phyloP scores from a whole-genome alignment of 352 stramenopile genomes.

The Phytophthora boehmeriae region DNA sequence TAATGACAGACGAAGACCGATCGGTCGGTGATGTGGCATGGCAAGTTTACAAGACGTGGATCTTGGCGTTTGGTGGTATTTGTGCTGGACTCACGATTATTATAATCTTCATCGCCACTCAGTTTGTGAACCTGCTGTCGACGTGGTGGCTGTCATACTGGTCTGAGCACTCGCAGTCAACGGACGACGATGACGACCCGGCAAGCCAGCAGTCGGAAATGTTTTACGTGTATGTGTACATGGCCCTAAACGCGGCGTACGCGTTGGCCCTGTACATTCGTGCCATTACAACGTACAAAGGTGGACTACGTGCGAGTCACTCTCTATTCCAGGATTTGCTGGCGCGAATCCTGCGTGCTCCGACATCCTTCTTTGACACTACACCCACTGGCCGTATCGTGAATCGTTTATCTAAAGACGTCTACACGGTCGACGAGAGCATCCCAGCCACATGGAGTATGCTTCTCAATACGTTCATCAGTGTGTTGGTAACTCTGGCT shows the following conservation, averaged over 20 bases:
- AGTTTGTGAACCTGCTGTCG: conserved; percentile 62
- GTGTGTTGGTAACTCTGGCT: conserved; percentile 61
- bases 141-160: conserved; percentile 67
- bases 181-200: conserved; percentile 13
- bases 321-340: conserved; percentile 72
- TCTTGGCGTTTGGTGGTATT: conserved; percentile 67
- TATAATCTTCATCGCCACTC: conserved; percentile 47
- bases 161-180: conserved; percentile 37
- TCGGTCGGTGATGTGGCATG: conserved; percentile 62
- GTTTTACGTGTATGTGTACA: conserved; percentile 89
- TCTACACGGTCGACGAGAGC: conserved; percentile 79
- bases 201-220: conserved; percentile 50
- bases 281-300: conserved; percentile 61
- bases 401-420: conserved; percentile 79
- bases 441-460: conserved; percentile 73
- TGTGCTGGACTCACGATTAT: conserved; percentile 50
- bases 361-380: conserved; percentile 85
- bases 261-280: conserved; percentile 70
- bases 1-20: conserved; percentile 78
- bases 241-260: conserved; percentile 66
- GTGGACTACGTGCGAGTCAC: conserved; percentile 58
- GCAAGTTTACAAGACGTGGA: conserved; percentile 74
- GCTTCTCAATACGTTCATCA: conserved; percentile 77
- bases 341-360: conserved; percentile 90
- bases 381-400: conserved; percentile 80